Conservation (phyloP, 2,329 filamentous ascomycete species). For the Paracoccidioides brasiliensis region DNA sequence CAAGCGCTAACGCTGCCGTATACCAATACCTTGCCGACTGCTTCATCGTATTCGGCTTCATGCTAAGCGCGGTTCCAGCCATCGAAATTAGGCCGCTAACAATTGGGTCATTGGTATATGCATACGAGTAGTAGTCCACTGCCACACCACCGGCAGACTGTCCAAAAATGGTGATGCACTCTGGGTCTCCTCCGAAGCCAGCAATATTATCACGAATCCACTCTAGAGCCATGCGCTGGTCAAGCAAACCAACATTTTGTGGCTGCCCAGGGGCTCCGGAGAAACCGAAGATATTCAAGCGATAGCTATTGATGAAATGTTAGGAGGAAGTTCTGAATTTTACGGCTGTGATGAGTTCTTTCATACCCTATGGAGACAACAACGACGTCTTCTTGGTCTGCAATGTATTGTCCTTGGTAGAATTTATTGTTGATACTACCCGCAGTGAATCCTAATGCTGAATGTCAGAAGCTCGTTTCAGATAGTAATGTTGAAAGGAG, state of each 20-base stretch:
- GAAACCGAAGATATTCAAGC: conserved; percentile 26
- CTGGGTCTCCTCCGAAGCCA: conserved; percentile 30
- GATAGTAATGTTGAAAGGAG: neutral
- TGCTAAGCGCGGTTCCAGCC: conserved; percentile 19
- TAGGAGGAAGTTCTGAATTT: neutral
- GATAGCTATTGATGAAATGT: conserved; percentile 18
- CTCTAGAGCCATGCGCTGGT: conserved; percentile 32
- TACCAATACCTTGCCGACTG: conserved; percentile 7
- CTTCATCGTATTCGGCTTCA: conserved; percentile 17
- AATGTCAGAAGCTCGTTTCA: neutral
- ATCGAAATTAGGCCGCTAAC: conserved; percentile 10
- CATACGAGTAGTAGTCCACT: conserved; percentile 6
- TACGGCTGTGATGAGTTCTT: neutral
- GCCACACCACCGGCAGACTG: conserved; percentile 34
- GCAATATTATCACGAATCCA: conserved; percentile 29
- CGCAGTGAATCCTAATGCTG: neutral
- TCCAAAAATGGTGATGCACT: conserved; percentile 31
- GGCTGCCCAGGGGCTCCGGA: conserved; percentile 30
- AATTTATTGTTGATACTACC: neutral
- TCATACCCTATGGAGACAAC: neutral
- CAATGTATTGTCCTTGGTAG: neutral
- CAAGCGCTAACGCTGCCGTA: conserved; percentile 4
- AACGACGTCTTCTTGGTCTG: neutral
- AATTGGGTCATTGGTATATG: conserved; percentile 9
- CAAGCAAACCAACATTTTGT: conserved; percentile 33